These are phyloP conservation scores for Hortiboletus flavorubellus DNA, from an alignment of 768 basidiomycete genomes.

Conservation along the genomic window DNA sequence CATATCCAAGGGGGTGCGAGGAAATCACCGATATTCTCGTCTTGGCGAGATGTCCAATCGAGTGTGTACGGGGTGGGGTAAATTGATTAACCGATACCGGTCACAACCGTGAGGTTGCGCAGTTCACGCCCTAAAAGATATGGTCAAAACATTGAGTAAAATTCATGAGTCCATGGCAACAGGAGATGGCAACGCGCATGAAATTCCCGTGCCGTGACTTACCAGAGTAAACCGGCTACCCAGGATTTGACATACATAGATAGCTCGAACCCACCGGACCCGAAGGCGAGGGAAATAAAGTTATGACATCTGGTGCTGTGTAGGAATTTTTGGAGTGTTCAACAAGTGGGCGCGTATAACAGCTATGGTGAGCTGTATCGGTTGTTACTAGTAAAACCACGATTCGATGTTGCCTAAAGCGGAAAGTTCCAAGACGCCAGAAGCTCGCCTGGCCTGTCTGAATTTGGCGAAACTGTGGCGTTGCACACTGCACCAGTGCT, in stretches of 20 bases:
- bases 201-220: slow-evolving; percentile 4
- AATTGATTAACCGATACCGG: slow-evolving; percentile 7
- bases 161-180: slow-evolving; percentile 2
- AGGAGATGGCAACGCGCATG: slow-evolving; percentile 2
- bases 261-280: not conserved
- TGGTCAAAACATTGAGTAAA: not conserved
- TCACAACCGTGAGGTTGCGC: not conserved
- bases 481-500: slow-evolving; percentile 12
- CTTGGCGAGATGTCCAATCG: not conserved
- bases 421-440: not conserved
- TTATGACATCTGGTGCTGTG: not conserved
- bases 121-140: not conserved
- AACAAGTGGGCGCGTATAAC: not conserved
- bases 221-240: not conserved
- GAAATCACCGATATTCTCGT: slow-evolving; percentile 16
- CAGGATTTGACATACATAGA: not conserved
- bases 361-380: not conserved
- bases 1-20: not conserved
- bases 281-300: not conserved
- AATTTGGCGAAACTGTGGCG: not conserved
- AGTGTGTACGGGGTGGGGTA: not conserved
- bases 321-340: not conserved
- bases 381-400: slow-evolving; percentile 1
- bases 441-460: not conserved
- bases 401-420: slow-evolving; percentile 5